These are phyloP conservation scores for Pseudogymnoascus sp. DNA, from an alignment of 2,329 filamentous ascomycete genomes.

Conservation along the genomic window DNA sequence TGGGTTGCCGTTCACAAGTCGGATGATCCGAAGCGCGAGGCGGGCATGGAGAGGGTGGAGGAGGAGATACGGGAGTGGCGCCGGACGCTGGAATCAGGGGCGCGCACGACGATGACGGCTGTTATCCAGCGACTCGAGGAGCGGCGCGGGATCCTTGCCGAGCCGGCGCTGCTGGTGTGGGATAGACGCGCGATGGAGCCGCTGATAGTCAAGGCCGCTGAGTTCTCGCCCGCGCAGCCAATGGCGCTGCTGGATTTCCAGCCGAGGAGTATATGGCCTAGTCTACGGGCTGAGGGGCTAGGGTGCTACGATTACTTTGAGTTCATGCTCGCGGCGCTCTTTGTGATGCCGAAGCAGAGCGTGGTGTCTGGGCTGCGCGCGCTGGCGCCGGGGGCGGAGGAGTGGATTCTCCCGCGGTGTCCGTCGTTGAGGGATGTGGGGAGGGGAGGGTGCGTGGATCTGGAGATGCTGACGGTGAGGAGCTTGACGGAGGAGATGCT, in stretches of 20 bases:
- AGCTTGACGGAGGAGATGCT: constrained; percentile 47
- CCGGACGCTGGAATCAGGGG: constrained; percentile 11
- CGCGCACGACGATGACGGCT: not conserved
- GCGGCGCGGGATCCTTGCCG: constrained; percentile 41
- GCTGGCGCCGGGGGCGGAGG: constrained; percentile 52
- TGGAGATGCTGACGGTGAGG: constrained; percentile 38
- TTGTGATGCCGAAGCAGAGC: constrained; percentile 28
- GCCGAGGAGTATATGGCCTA: constrained; percentile 45
- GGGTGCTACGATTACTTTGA: constrained; percentile 43
- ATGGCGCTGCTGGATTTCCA: constrained; percentile 59
- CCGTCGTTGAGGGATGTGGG: constrained; percentile 41
- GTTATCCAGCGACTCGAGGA: constrained; percentile 40
- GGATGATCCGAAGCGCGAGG: constrained; percentile 6
- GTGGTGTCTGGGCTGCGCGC: constrained; percentile 40
- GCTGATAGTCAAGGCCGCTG: constrained; percentile 46
- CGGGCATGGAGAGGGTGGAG: constrained; percentile 21
- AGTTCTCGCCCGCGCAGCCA: constrained; percentile 58
- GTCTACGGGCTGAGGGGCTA: constrained; percentile 36
- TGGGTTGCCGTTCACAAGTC: not conserved
- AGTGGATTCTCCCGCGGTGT: constrained; percentile 44
- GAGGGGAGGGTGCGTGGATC: constrained; percentile 38
- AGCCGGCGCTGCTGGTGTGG: constrained; percentile 52
- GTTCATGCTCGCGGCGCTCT: constrained; percentile 40
- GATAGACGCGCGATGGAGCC: constrained; percentile 67
- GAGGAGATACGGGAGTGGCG: constrained; percentile 20